Conservation (phyloP, 805 yeast genomes). For the Cyberlindnera veronae region DNA sequence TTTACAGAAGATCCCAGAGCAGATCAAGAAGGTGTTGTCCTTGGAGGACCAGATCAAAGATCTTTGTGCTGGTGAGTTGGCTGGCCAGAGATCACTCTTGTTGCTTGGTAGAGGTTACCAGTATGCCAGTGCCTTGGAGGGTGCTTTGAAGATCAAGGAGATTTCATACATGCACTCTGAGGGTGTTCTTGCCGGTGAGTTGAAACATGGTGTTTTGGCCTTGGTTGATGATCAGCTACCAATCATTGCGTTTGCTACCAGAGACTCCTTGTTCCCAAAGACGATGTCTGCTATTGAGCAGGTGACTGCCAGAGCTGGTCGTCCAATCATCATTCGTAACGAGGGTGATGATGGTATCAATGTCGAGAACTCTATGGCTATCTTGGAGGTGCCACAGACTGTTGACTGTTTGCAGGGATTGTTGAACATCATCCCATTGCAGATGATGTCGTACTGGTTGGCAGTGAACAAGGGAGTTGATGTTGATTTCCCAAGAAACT, state of each 20-base stretch:
- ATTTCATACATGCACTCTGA: constrained; percentile 98
- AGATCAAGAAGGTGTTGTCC: constrained; percentile 71
- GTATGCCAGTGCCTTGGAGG: constrained; percentile 95
- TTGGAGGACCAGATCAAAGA: constrained; percentile 72
- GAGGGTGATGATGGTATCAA: constrained; percentile 67
- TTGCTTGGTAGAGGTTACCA: constrained; percentile 97
- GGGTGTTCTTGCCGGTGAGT: constrained; percentile 98
- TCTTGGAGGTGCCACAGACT: constrained; percentile 88
- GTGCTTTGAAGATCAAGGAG: constrained; percentile 97
- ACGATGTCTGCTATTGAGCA: constrained; percentile 94
- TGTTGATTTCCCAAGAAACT: constrained; percentile 97
- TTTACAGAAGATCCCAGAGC: constrained; percentile 76
- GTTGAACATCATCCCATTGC: constrained; percentile 90
- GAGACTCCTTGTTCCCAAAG: constrained; percentile 94
- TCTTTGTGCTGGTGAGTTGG: constrained; percentile 69
- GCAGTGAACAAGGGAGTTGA: constrained; percentile 94
- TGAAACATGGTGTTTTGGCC: constrained; percentile 97
- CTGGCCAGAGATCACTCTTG: constrained; percentile 80
- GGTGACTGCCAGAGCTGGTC: constrained; percentile 95
- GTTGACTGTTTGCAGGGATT: constrained; percentile 98
- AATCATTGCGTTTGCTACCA: constrained; percentile 91
- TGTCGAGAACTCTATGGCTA: constrained; percentile 55
- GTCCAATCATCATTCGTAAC: constrained; percentile 90
- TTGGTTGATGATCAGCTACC: constrained; percentile 93
- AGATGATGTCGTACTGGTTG: constrained; percentile 94